These are phyloP conservation scores for Paspalum notatum DNA, from an alignment of 176 grass and related monocot genomes.

Conservation along the genomic window DNA sequence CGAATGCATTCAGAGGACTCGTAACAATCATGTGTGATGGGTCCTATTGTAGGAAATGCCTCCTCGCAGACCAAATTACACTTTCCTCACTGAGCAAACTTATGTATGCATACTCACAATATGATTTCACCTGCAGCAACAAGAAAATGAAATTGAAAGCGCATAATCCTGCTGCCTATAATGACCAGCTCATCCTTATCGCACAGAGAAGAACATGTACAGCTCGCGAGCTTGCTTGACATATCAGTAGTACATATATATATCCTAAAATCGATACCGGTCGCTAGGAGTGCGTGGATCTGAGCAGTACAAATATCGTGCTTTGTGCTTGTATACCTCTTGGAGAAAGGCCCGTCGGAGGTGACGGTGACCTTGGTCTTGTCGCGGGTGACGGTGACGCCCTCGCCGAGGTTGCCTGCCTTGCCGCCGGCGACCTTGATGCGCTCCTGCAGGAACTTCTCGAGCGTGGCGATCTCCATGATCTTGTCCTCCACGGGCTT, in stretches of 20 bases:
- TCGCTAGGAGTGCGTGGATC: conserved; percentile 25
- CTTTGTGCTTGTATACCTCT: conserved; percentile 42
- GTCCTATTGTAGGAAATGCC: not conserved
- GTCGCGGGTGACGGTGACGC: conserved; percentile 70
- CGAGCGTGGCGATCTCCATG: conserved; percentile 92
- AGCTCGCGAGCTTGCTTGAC: too few species aligned
- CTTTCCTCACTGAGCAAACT: not conserved
- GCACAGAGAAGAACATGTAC: not conserved
- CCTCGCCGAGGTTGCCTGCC: conserved; percentile 58
- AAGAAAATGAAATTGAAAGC: not conserved
- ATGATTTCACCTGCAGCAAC: not conserved
- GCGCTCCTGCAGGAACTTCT: conserved; percentile 93
- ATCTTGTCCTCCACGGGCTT: conserved; percentile 97
- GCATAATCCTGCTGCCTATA: not conserved
- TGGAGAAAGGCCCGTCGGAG: conserved; percentile 84
- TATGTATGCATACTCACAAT: not conserved
- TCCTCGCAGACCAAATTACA: not conserved
- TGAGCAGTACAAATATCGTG: not conserved
- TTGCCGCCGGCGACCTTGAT: conserved; percentile 89
- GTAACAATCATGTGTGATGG: not conserved
- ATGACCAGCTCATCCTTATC: not conserved
- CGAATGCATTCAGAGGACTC: too few species aligned
- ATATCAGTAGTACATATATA: not conserved
- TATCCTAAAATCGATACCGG: not conserved
- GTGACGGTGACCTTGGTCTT: conserved; percentile 84